These are phyloP conservation scores for Ceratobasidium sp. DNA, from an alignment of 1,284 basidiomycete species.

Conservation along the genomic window DNA sequence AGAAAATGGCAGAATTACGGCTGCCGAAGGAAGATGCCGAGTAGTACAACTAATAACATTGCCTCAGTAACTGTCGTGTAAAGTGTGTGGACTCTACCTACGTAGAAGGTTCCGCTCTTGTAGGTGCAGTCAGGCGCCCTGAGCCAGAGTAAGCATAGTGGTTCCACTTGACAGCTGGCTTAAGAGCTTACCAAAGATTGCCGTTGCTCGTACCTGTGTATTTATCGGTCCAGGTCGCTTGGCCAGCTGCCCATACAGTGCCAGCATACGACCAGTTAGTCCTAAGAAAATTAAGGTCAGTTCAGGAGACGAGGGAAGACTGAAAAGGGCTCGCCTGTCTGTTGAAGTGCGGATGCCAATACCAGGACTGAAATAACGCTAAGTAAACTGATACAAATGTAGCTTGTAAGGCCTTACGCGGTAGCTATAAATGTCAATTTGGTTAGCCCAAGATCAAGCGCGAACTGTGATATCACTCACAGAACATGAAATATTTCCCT, in stretches of 20 bases:
- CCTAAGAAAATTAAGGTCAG: not conserved
- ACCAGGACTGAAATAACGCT: slow-evolving; percentile 52
- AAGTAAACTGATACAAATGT: too few species aligned
- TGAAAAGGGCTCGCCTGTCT: slow-evolving; percentile 52
- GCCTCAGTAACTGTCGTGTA: not conserved
- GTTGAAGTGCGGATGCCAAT: slow-evolving; percentile 61
- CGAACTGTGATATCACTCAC: slow-evolving; percentile 46
- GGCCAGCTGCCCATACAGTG: slow-evolving; percentile 58
- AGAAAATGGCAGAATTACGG: slow-evolving; percentile 45
- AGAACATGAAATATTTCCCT: slow-evolving; percentile 61
- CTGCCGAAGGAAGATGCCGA: slow-evolving; percentile 47
- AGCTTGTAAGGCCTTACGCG: too few species aligned
- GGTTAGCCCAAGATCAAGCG: not conserved
- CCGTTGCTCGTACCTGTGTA: slow-evolving; percentile 60
- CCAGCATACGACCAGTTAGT: slow-evolving; percentile 56
- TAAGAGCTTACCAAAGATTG: slow-evolving; percentile 45
- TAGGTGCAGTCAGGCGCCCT: slow-evolving; percentile 63
- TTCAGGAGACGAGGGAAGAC: not conserved
- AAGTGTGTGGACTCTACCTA: slow-evolving; percentile 43
- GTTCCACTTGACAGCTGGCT: slow-evolving; percentile 30
- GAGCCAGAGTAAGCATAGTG: not conserved
- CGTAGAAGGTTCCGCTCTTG: slow-evolving; percentile 55
- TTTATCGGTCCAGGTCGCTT: slow-evolving; percentile 56
- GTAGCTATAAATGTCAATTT: slow-evolving; percentile 16
- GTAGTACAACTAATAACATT: slow-evolving; percentile 46